These are phyloP conservation scores for Aspergillus chevalieri DNA, from an alignment of 2,329 filamentous ascomycete genomes.

Conservation along the genomic window DNA sequence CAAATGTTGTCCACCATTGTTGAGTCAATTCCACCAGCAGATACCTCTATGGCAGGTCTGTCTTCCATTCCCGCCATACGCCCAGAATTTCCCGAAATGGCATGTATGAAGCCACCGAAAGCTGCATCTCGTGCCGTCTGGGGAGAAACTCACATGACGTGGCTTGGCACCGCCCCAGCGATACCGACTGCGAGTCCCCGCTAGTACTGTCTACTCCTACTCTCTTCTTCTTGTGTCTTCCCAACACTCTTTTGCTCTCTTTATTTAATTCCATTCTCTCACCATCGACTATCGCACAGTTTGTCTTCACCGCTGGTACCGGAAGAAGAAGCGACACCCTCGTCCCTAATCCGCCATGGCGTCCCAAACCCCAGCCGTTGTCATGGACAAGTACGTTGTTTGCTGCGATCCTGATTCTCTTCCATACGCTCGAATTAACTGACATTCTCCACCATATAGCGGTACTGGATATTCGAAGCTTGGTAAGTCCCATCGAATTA, in stretches of 20 bases:
- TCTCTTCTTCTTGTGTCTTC: neutral
- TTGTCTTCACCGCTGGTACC: neutral
- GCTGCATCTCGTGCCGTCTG: neutral
- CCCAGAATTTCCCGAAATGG: neutral
- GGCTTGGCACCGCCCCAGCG: constrained; percentile 6
- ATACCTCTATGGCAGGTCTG: too few relatives aligned
- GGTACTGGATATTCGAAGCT: constrained; percentile 99
- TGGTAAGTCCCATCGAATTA: constrained; percentile 53
- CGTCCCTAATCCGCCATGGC: constrained; percentile 59
- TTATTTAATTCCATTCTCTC: constrained; percentile 1
- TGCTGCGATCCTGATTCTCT: constrained; percentile 11
- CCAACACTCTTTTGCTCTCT: too few relatives aligned
- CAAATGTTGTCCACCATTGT: too few relatives aligned
- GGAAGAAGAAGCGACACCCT: neutral
- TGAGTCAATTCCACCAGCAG: too few relatives aligned
- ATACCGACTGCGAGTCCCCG: constrained; percentile 1
- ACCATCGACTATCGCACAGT: neutral
- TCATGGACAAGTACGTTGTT: constrained; percentile 98
- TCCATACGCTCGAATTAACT: constrained; percentile 5
- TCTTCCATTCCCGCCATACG: too few relatives aligned
- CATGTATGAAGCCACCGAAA: neutral
- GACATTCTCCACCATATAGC: constrained; percentile 49
- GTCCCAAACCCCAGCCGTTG: constrained; percentile 98
- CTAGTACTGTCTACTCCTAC: constrained; percentile 5
- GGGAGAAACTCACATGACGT: constrained; percentile 8